These are phyloP conservation scores for Cylindrodendrum hubeiense DNA, from an alignment of 2,329 filamentous ascomycete genomes.

Conservation along the genomic window DNA sequence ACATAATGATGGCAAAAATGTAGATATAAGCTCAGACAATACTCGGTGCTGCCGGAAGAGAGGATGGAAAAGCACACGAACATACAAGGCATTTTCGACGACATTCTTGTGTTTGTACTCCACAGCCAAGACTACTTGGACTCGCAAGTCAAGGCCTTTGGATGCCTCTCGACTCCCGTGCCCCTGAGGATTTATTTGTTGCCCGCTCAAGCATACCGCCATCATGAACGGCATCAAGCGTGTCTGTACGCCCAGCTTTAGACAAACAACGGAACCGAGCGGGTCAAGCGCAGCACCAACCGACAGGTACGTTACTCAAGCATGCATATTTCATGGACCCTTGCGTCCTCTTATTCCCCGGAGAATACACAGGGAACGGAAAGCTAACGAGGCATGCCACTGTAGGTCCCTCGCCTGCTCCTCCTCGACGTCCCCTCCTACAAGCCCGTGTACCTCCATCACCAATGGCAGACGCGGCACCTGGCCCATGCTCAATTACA, in stretches of 20 bases:
- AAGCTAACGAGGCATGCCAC: constrained; percentile 1
- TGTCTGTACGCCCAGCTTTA: background rate
- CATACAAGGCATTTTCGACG: background rate
- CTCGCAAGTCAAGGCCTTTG: background rate
- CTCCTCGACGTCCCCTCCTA: background rate
- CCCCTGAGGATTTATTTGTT: background rate
- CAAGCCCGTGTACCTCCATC: background rate
- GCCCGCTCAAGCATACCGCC: background rate
- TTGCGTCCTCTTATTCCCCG: background rate
- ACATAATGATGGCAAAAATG: background rate
- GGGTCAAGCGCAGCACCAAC: background rate
- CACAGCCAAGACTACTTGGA: background rate
- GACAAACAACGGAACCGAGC: constrained; percentile 9
- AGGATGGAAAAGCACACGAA: background rate
- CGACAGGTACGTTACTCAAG: constrained; percentile 12
- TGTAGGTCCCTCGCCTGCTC: background rate
- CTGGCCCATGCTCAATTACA: constrained; percentile 3
- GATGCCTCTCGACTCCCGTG: background rate
- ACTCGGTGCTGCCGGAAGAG: background rate
- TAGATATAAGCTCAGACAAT: background rate
- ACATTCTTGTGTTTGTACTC: background rate
- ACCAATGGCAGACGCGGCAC: constrained; percentile 9
- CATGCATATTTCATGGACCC: background rate
- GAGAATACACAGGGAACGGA: background rate
- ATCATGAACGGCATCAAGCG: constrained; percentile 9